Evolutionary conservation across 495 filamentous ascomycete genomes (phyloP), one percentile per base, ranked within the genome.

Genomic region (Penicillium samsonianum): DNA sequence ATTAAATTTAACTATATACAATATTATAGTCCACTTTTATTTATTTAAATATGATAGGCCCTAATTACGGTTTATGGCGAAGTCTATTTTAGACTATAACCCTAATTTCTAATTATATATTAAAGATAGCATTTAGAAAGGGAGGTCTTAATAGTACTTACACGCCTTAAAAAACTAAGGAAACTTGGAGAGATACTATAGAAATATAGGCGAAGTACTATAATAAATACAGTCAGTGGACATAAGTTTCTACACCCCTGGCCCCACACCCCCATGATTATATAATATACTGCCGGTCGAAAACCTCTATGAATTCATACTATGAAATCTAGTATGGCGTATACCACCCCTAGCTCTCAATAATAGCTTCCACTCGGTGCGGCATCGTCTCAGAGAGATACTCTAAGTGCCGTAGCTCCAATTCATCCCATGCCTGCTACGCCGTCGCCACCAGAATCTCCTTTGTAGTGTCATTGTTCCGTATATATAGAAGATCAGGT

Each of bases 401-500:
- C 17, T 23, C 19, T 14, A 54, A 5, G 7, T 54, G 41, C 8
- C 22, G 0, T 25, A 45, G 3, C 11, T 22, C n/a, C 22, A 50
- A 16, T 33, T 43, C 2, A 9, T 51, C 37, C 19, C 16, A 50
- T 50, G 47, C 38, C 16, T 35, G 4, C 28, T 59, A 53, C 14
- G 48, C 51, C 7, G 52, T 53, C 9, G 31, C 61, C 11, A 53
- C 51, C 16, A 59, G 22, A 14, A 50, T 40, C 1, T 2, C 50
- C 26, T 44, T 41, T 14, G 56, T 59, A 1, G n/a, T 20, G 2
- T 63, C 47, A 16, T 63, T 63, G 49, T 56, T 59, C 0, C 23
- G 7, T 40, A 55, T 59, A 55, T 55, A 0, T 2, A 52, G 37
- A 14, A 63, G 22, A 26, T 53, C 35, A 23, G 56, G 61, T 9